These are phyloP conservation scores for Amesomyces nigricolor DNA, from an alignment of 2,329 filamentous ascomycete species.

Conservation along the genomic window DNA sequence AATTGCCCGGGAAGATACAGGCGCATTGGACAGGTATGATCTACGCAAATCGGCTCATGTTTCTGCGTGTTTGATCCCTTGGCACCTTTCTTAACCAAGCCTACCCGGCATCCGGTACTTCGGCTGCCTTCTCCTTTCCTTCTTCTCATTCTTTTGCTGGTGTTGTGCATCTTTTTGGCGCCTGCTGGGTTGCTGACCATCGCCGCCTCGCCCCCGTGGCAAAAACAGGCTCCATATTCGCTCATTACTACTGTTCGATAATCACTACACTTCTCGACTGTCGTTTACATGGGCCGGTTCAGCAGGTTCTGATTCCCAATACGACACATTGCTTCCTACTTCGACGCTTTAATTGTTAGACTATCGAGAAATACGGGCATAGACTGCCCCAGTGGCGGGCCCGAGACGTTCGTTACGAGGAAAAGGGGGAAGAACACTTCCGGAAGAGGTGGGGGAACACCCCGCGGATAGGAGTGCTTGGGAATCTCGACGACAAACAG, in stretches of 20 bases:
- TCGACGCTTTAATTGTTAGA: conserved; percentile 14
- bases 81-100: conserved; percentile 32
- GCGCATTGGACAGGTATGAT: conserved; percentile 39
- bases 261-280: conserved; percentile 22
- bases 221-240: conserved; percentile 33
- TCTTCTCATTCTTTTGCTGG: conserved; percentile 22
- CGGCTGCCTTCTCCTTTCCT: conserved; percentile 19
- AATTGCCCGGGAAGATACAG: neutral
- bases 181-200: conserved; percentile 34
- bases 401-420: conserved; percentile 6
- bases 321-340: conserved; percentile 17
- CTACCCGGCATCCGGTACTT: conserved; percentile 23
- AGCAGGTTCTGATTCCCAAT: conserved; percentile 50
- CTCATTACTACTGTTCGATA: conserved; percentile 26
- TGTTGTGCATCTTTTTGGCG: conserved; percentile 28
- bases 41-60: conserved; percentile 38
- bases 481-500: conserved; percentile 8
- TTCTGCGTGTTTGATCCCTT: conserved; percentile 33
- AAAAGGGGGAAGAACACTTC: conserved; percentile 11
- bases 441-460: conserved; percentile 8
- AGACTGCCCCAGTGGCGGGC: conserved; percentile 14
- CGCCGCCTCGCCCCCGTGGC: conserved; percentile 25
- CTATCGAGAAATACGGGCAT: conserved; percentile 13
- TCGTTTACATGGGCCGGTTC: conserved; percentile 38
- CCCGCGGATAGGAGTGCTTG: conserved; percentile 2